These are phyloP conservation scores for Fusarium protoensiforme DNA, from an alignment of 2,329 filamentous ascomycete genomes.

Conservation along the genomic window DNA sequence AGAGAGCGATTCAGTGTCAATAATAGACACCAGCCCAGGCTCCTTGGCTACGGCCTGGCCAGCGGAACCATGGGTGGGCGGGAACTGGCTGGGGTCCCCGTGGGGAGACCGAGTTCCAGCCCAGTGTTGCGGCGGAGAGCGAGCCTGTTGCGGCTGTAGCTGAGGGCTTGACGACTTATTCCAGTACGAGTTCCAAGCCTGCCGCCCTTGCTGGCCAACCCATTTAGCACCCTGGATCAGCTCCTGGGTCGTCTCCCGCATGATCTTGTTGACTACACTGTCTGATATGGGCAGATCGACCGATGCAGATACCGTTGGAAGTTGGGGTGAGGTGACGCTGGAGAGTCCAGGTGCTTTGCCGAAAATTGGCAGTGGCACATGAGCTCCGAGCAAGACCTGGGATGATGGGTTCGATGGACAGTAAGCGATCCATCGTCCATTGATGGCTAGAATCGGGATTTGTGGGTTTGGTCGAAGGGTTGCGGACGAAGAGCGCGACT, in stretches of 20 bases:
- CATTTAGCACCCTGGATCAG: conserved; percentile 79
- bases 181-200: conserved; percentile 86
- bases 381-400: conserved; percentile 75
- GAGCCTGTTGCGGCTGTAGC: conserved; percentile 56
- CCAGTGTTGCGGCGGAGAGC: conserved; percentile 63
- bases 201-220: conserved; percentile 80
- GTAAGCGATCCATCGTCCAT: conserved; percentile 80
- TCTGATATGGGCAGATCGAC: conserved; percentile 79
- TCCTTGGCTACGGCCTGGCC: conserved; percentile 71
- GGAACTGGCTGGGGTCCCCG: conserved; percentile 68
- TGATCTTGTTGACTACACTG: conserved; percentile 79
- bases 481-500: conserved; percentile 48
- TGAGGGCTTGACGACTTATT: conserved; percentile 63
- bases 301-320: conserved; percentile 73
- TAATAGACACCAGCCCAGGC: conserved; percentile 78
- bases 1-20: conserved; percentile 74
- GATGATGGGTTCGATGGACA: conserved; percentile 79
- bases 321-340: conserved; percentile 74
- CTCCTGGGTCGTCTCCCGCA: conserved; percentile 83
- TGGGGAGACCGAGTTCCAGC: conserved; percentile 56
- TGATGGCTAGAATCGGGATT: conserved; percentile 75
- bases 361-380: conserved; percentile 66
- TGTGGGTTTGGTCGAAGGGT: conserved; percentile 59
- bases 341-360: conserved; percentile 66
- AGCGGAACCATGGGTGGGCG: conserved; percentile 77